phyloP scores from a whole-genome alignment of 768 basidiomycete genomes.

The Gautieria morchelliformis region DNA sequence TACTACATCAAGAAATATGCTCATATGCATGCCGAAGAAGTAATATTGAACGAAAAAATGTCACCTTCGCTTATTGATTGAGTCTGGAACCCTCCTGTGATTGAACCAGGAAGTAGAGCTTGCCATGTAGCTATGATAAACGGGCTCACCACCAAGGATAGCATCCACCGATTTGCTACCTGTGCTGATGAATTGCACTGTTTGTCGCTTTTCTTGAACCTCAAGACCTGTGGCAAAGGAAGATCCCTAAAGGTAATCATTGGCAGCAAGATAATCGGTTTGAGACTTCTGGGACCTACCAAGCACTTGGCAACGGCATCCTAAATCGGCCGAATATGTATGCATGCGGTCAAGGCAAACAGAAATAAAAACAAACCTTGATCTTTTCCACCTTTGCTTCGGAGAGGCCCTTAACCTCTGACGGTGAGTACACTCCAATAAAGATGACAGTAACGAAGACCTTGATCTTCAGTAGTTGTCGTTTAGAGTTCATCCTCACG shows the following conservation, averaged over 20 bases:
- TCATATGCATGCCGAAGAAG: background rate
- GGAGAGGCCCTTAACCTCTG: slow-evolving; percentile 65
- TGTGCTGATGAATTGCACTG: slow-evolving; percentile 77
- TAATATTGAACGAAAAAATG: background rate
- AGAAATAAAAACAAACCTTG: slow-evolving; percentile 38
- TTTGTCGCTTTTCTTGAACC: slow-evolving; percentile 76
- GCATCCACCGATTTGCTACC: slow-evolving; percentile 87
- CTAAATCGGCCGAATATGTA: slow-evolving; percentile 27
- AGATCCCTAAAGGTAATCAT: slow-evolving; percentile 49
- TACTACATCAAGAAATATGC: slow-evolving; percentile 34
- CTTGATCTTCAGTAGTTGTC: slow-evolving; percentile 91
- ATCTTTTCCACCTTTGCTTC: slow-evolving; percentile 98
- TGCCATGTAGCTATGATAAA: background rate
- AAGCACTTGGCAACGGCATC: slow-evolving; percentile 86
- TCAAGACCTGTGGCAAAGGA: slow-evolving; percentile 89
- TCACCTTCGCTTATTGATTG: slow-evolving; percentile 87
- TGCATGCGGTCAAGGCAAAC: background rate
- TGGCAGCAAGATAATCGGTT: background rate
- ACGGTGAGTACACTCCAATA: background rate
- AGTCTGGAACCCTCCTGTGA: slow-evolving; percentile 74
- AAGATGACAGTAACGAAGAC: slow-evolving; percentile 25
- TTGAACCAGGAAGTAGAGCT: background rate
- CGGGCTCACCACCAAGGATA: slow-evolving; percentile 65
- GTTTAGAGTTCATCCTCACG: slow-evolving; percentile 84
- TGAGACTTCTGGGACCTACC: slow-evolving; percentile 28